phyloP scores from a whole-genome alignment of 768 basidiomycete species.

The Agrocybe praecox region DNA sequence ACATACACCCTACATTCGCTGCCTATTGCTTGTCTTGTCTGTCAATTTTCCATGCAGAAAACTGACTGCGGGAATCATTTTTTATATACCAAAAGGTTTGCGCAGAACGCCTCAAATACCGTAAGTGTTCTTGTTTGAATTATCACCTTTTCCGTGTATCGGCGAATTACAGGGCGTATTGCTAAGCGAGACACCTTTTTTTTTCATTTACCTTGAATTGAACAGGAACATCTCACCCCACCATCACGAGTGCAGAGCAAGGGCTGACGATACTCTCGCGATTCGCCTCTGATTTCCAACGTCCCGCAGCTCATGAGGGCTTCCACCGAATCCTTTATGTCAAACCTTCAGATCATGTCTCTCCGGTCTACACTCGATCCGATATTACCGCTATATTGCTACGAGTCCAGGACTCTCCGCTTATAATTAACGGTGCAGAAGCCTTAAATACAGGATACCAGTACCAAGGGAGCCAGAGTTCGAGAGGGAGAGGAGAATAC shows the following conservation, averaged over 20 bases:
- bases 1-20: no score
- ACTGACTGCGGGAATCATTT: constrained; percentile 23
- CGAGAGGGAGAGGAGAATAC: neutral
- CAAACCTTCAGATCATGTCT: constrained; percentile 40
- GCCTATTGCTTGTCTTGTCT: no score
- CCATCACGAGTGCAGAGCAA: constrained; percentile 63
- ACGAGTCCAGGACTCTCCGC: constrained; percentile 49
- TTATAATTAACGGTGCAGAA: constrained; percentile 23
- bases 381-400: constrained; percentile 55
- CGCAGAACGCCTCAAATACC: constrained; percentile 55
- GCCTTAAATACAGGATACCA: constrained; percentile 4
- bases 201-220: constrained; percentile 6
- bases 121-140: constrained; percentile 34
- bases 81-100: constrained; percentile 57
- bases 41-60: neutral
- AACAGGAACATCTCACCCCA: constrained; percentile 74
- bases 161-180: neutral
- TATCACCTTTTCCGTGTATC: constrained; percentile 1
- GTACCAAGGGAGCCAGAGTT: neutral
- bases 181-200: constrained; percentile 1
- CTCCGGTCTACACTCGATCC: constrained; percentile 48
- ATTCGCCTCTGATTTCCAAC: constrained; percentile 62
- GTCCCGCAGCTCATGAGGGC: constrained; percentile 61
- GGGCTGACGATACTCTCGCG: constrained; percentile 64
- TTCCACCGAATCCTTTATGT: constrained; percentile 61